A percentile compares a stretch with the other conserved stretches of the same genome.
These are phyloP conservation scores for Blastocystis sp. DNA, from an alignment of 352 stramenopile species.

Conservation along the genomic window DNA sequence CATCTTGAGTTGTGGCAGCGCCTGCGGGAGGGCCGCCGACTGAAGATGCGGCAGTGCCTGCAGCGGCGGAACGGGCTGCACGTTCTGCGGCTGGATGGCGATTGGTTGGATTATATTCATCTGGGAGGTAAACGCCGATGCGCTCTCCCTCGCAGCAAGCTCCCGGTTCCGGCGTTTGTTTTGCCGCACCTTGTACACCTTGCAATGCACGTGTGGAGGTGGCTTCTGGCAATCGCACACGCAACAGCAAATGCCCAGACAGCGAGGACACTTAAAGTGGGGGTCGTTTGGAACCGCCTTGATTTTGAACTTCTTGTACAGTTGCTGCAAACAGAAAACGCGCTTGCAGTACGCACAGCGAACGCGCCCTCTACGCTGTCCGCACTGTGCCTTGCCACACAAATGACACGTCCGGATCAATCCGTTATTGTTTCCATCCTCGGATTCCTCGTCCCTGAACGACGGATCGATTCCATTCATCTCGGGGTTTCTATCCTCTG, in stretches of 20 bases:
- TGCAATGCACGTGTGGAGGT: conserved; percentile 68
- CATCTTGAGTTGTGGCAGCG: not conserved
- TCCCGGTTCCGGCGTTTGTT: conserved; percentile 59
- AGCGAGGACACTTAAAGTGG: conserved; percentile 67
- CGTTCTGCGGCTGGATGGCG: not conserved
- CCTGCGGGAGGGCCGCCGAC: not conserved
- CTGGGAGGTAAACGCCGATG: not conserved
- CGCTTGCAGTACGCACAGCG: conserved; percentile 65
- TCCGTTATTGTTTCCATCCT: conserved; percentile 16
- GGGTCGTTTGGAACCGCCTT: conserved; percentile 15
- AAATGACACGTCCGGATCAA: conserved; percentile 66
- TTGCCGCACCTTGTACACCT: conserved; percentile 68
- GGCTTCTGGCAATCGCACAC: conserved; percentile 60
- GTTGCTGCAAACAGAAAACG: conserved; percentile 66
- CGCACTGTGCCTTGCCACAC: conserved; percentile 68
- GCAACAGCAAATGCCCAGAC: conserved; percentile 68
- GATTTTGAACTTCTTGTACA: conserved; percentile 69
- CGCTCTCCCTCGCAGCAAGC: conserved; percentile 19
- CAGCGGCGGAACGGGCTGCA: not conserved
- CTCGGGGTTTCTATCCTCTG: not conserved
- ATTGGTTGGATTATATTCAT: not conserved
- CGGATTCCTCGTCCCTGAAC: not conserved
- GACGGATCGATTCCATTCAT: not conserved
- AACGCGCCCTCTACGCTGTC: conserved; percentile 53
- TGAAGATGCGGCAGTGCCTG: not conserved